phyloP scores from a whole-genome alignment of 2,329 filamentous ascomycete species.

The Alternaria longipes region DNA sequence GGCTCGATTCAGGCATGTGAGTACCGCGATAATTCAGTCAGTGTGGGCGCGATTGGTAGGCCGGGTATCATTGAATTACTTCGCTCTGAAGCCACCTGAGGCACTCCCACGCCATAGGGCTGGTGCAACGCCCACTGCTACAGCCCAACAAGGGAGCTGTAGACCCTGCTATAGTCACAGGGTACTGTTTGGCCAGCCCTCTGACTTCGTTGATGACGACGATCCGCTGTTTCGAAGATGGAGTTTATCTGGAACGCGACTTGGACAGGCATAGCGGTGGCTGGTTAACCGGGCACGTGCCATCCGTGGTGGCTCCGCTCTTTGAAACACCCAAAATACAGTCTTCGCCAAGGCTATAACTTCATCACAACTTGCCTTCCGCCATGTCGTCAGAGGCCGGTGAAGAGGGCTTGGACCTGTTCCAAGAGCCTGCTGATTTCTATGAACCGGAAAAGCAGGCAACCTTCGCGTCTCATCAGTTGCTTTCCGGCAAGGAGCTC shows the following conservation, averaged over 20 bases:
- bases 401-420: conserved; percentile 64
- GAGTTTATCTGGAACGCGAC: conserved; percentile 20
- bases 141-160: conserved; percentile 11
- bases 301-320: conserved; percentile 18
- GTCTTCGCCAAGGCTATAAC: conserved; percentile 25
- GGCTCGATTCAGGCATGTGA: conserved; percentile 20
- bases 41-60: neutral
- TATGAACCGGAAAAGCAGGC: conserved; percentile 80
- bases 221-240: conserved; percentile 9
- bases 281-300: conserved; percentile 19
- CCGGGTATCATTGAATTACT: neutral
- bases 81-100: neutral
- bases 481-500: conserved; percentile 71
- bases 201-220: conserved; percentile 19
- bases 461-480: conserved; percentile 75
- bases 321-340: conserved; percentile 29
- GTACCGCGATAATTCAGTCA: conserved; percentile 10
- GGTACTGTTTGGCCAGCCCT: neutral
- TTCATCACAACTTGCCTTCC: conserved; percentile 23
- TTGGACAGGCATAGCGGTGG: conserved; percentile 23
- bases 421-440: conserved; percentile 82
- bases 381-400: conserved; percentile 44
- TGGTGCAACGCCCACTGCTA: conserved; percentile 14
- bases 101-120: neutral
- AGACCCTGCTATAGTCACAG: conserved; percentile 9